Base-by-base conservation (phyloP, 352 stramenopile species). In the Phytophthora macrochlamydospora region DNA sequence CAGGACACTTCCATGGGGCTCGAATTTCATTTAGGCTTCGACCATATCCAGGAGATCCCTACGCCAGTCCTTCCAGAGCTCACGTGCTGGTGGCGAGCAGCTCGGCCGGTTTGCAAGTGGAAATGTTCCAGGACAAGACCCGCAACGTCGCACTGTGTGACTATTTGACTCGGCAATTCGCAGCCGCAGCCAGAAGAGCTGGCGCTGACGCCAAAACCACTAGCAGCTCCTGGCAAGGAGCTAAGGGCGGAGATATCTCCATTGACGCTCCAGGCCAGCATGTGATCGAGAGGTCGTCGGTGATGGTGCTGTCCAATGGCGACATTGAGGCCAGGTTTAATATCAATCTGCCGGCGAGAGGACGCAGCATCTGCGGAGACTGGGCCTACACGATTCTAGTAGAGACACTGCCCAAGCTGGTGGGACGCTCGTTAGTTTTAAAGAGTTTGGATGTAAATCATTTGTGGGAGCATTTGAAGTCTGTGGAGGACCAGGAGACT, bases 1-100 rank as follows among this genome's bases (percentile, higher is more conserved):
- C 38, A 67, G 7, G 69, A 32, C 8, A 48, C 52, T 12, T 52
- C 46, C 33, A 49, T 18, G 29, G 62, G 55, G 2, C 56, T 92
- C 12, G 32, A 14, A 24, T 98, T 98, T 71, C 68, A 66, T 8
- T 79, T 99, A 13, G 92, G 75, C 42, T 93, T 99, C 51, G 94
- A 98, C 70, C 85, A 97, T 64, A 93, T 98, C 44, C 97, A 99
- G 73, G 87, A 12, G 97, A 99, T 79, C 92, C 97, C 14, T 99
- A 97, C 78, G 97, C 97, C 32, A 92, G 94, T 64, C 94, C 97
- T 5, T 99, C 97, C 24, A 83, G 94, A 13, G 97, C 93, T 51
- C 94, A 98, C 31, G 84, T 99, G 46, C 81, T 90, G 4, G 78
- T 99, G 11, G 70, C 82, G 7, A 52, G 73, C 4, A 43, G n/a